Conservation (phyloP, 2,329 filamentous ascomycete species). For the Cyanodermella asteris region DNA sequence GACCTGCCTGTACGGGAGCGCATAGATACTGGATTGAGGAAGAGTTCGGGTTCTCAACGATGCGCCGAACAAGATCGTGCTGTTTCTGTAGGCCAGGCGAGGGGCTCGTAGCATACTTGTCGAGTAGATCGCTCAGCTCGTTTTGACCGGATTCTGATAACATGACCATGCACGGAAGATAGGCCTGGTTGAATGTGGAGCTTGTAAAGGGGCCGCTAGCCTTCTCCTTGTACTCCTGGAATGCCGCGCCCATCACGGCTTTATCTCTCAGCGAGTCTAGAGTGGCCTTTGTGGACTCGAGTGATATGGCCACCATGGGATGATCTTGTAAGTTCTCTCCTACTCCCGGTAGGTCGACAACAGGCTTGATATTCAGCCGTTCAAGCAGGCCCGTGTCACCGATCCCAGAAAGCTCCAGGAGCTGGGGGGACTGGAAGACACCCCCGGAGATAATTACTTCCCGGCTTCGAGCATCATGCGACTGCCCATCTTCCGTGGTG, state of each 20-base stretch:
- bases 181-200: too few species aligned
- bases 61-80: too few species aligned
- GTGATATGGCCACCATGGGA: constrained; percentile 2
- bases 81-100: too few species aligned
- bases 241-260: constrained; percentile 3
- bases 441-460: constrained; percentile 31
- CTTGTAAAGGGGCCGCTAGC: too few species aligned
- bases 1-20: too few species aligned
- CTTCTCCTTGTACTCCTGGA: constrained; percentile 2
- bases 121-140: too few species aligned
- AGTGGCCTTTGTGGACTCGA: constrained; percentile 2
- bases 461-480: constrained; percentile 12
- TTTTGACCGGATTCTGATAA: too few species aligned
- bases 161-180: too few species aligned
- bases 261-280: too few species aligned
- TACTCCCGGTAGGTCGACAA: constrained; percentile 27
- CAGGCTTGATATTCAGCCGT: constrained; percentile 22
- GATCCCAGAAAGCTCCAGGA: constrained; percentile 30
- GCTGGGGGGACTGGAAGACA: constrained; percentile 27
- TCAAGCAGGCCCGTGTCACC: constrained; percentile 22
- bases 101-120: too few species aligned
- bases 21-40: too few species aligned
- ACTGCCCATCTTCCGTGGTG: constrained; percentile 13
- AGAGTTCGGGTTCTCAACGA: too few species aligned
- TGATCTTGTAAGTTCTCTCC: constrained; percentile 26